These are phyloP conservation scores for Nicotiana benthamiana DNA, from an alignment of 257 asterid species.

Conservation along the genomic window DNA sequence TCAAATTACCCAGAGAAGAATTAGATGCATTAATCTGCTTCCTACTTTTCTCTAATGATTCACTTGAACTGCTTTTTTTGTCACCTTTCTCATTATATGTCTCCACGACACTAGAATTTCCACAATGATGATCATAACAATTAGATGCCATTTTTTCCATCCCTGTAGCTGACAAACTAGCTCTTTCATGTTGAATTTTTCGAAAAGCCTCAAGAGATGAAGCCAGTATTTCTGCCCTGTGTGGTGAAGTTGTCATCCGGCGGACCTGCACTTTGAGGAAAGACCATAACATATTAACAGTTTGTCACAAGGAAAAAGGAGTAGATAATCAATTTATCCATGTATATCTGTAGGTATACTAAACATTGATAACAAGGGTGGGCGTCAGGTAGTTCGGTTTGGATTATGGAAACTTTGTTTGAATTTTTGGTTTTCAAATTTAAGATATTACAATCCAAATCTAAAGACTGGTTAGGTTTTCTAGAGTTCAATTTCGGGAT, in stretches of 20 bases:
- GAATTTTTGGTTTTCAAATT: too few relatives aligned
- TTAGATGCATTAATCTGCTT: conserved; percentile 37
- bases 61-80: conserved; percentile 30
- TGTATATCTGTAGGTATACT: background rate
- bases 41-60: conserved; percentile 22
- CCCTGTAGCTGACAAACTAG: conserved; percentile 32
- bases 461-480: background rate
- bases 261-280: conserved; percentile 60
- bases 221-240: conserved; percentile 90
- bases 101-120: conserved; percentile 30
- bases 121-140: conserved; percentile 28
- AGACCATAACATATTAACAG: background rate
- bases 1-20: conserved; percentile 30
- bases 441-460: too few relatives aligned
- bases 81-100: conserved; percentile 25
- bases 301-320: background rate
- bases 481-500: too few relatives aligned
- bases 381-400: too few relatives aligned
- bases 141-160: conserved; percentile 32
- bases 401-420: too few relatives aligned
- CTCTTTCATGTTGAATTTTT: conserved; percentile 83
- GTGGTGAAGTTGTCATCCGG: conserved; percentile 98
- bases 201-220: conserved; percentile 97
- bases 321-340: background rate
- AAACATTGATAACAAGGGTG: background rate